Conservation (phyloP, 2,329 filamentous ascomycete genomes). For the Coniosporium tulheliwenetii region DNA sequence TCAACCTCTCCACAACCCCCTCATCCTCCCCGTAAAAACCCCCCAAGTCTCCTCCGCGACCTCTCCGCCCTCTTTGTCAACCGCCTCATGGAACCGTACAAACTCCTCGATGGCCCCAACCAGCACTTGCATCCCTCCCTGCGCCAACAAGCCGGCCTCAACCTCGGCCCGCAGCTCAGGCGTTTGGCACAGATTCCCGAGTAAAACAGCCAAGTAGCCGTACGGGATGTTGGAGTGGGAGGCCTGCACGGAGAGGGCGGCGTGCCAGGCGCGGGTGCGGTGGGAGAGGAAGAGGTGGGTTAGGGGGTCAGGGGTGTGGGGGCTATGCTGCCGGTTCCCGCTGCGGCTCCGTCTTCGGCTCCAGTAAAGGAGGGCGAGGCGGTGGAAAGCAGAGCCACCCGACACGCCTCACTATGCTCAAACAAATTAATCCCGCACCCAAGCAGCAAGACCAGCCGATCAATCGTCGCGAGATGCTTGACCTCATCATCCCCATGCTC, state of each 20-base stretch:
- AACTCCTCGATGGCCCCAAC: conserved; percentile 47
- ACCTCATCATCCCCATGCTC: conserved; percentile 22
- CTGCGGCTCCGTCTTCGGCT: no score
- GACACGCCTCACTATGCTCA: conserved; percentile 48
- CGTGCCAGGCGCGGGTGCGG: no score
- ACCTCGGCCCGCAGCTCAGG: conserved; percentile 20
- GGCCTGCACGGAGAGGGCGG: conserved; percentile 24
- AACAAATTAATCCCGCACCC: conserved; percentile 79
- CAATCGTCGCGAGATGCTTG: conserved; percentile 38
- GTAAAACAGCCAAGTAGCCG: conserved; percentile 70
- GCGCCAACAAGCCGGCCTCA: conserved; percentile 23
- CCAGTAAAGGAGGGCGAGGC: no score
- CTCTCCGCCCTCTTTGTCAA: conserved; percentile 35
- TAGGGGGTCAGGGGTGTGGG: no score
- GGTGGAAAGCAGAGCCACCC: no score
- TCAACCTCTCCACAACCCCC: conserved; percentile 28
- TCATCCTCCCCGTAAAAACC: conserved; percentile 38
- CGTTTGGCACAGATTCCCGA: conserved; percentile 64
- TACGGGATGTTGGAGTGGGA: conserved; percentile 68
- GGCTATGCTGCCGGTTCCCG: no score
- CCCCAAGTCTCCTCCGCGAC: conserved; percentile 30
- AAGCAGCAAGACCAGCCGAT: conserved; percentile 61
- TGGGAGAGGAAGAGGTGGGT: no score
- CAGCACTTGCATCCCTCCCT: conserved; percentile 30
- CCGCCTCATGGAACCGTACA: conserved; percentile 40